Conservation (phyloP, 2,329 filamentous ascomycete species). For the Onygenales sp. region DNA sequence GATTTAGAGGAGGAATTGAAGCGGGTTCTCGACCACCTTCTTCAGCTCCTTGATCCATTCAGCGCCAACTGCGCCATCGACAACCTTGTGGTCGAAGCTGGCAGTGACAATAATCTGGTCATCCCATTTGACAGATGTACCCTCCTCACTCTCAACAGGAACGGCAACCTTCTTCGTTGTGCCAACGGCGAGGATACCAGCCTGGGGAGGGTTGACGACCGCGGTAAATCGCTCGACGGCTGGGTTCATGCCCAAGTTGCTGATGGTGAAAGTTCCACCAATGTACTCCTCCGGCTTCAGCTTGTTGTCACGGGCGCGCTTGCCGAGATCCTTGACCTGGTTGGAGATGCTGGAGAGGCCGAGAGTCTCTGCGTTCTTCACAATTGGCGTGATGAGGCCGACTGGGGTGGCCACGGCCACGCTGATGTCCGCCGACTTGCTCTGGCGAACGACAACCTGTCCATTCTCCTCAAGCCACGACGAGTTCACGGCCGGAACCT, state of each 20-base stretch:
- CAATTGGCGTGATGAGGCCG: conserved; percentile 95
- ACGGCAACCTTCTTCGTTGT: conserved; percentile 93
- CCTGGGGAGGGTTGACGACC: conserved; percentile 97
- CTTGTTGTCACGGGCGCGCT: conserved; percentile 93
- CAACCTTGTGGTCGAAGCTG: conserved; percentile 98
- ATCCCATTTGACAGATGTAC: conserved; percentile 76
- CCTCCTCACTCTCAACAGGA: conserved; percentile 75
- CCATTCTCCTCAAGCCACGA: conserved; percentile 78
- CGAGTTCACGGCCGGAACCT: conserved; percentile 92
- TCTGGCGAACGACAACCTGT: conserved; percentile 73
- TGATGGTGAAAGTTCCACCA: conserved; percentile 97
- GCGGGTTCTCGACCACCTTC: conserved; percentile 94
- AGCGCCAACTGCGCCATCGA: conserved; percentile 90
- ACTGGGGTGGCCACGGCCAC: conserved; percentile 89
- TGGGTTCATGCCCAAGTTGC: conserved; percentile 99
- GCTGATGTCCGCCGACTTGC: conserved; percentile 86
- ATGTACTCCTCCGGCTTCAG: conserved; percentile 99
- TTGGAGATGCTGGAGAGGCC: conserved; percentile 82
- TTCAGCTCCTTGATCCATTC: conserved; percentile 97
- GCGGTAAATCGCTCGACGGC: conserved; percentile 96
- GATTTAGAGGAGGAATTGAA: conserved; percentile 78
- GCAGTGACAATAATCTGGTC: conserved; percentile 93
- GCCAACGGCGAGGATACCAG: conserved; percentile 87
- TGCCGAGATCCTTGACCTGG: conserved; percentile 91
- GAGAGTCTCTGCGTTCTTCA: conserved; percentile 76